Evolutionary conservation across 192 early-diverging fungal species (phyloP).

Genomic region (Endogone sp.): DNA sequence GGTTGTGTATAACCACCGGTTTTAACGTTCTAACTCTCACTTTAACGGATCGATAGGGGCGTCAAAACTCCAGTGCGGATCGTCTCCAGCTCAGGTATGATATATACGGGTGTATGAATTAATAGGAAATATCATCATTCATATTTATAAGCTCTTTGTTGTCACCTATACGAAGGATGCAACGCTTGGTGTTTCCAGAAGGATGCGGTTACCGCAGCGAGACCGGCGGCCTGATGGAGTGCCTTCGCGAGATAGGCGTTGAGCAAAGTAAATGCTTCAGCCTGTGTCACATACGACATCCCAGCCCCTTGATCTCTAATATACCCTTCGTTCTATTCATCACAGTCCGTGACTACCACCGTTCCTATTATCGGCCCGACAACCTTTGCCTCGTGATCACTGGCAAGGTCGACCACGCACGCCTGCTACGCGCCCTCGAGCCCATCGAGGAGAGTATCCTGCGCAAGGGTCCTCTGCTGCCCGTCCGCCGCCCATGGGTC

Average conservation of each 20-base stretch:
- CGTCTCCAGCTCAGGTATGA: slow-evolving; percentile 30
- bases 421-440: slow-evolving; percentile 38
- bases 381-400: slow-evolving; percentile 57
- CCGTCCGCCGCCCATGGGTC: slow-evolving; percentile 56
- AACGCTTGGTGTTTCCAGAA: slow-evolving; percentile 53
- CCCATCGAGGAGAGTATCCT: slow-evolving; percentile 50
- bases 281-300: neutral
- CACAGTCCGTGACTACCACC: slow-evolving; percentile 41
- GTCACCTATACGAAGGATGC: slow-evolving; percentile 25
- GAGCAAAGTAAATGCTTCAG: slow-evolving; percentile 43
- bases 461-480: slow-evolving; percentile 40
- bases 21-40: no score
- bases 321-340: neutral
- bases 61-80: slow-evolving; percentile 39
- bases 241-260: slow-evolving; percentile 47
- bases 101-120: slow-evolving; percentile 10
- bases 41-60: slow-evolving; percentile 24
- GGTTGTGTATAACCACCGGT: neutral
- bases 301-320: neutral
- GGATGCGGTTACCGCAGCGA: slow-evolving; percentile 57
- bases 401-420: slow-evolving; percentile 38
- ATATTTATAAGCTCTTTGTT: no score
- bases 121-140: no score
- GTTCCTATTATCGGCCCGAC: slow-evolving; percentile 57
- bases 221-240: slow-evolving; percentile 58